Percentiles rank a stretch among this genome's conserved stretches.
phyloP scores from a whole-genome alignment of 2,329 filamentous ascomycete species.

The Hypoxylon sp. region DNA sequence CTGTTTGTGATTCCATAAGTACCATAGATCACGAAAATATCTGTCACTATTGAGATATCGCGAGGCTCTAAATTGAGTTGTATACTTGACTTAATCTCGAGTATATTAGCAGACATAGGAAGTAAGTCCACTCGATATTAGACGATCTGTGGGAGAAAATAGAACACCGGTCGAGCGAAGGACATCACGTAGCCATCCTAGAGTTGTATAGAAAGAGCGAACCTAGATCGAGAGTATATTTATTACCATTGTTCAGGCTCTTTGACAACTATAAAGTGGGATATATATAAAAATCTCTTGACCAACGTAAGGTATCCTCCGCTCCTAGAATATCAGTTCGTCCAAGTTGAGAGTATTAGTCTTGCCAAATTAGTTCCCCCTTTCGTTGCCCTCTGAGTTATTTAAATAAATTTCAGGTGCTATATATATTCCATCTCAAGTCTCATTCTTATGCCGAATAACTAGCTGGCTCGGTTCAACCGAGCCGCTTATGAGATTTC shows the following conservation, averaged over 20 bases:
- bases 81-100: no score
- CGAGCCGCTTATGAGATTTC: conserved; percentile 1
- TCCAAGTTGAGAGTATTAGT: conserved; percentile 7
- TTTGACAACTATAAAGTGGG: neutral
- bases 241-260: neutral
- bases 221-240: neutral
- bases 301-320: neutral
- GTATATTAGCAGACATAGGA: neutral
- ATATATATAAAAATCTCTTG: conserved; percentile 1
- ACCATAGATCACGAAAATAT: no score
- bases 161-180: neutral
- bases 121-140: neutral
- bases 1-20: no score
- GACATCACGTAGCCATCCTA: neutral
- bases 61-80: no score
- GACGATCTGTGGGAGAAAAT: neutral
- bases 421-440: neutral
- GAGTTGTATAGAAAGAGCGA: neutral
- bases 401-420: neutral
- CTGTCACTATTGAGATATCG: no score
- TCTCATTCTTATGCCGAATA: conserved; percentile 1
- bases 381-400: neutral
- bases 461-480: neutral
- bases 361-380: neutral
- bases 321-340: neutral